Evolutionary conservation across 1,284 basidiomycete genomes (phyloP), one percentile per base, ranked within the genome.

Genomic region (Ustilago lituana): DNA sequence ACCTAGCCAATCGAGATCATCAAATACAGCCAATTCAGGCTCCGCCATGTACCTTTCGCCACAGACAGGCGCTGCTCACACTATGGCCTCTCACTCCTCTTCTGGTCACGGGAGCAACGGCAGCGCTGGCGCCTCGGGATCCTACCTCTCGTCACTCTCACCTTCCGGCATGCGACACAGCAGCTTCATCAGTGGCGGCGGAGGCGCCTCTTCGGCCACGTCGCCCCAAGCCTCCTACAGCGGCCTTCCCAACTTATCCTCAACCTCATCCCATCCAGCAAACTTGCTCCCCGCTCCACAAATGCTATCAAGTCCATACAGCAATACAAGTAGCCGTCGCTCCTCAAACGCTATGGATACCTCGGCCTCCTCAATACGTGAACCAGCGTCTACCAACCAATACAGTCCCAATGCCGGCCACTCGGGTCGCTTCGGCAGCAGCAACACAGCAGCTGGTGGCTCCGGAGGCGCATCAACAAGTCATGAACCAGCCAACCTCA

Each of bases 271-370:
- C 2, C 65, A 63, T 35, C 59, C 66, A 20, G 47, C 46, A 31
- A 61, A 50, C 31, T 54, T 70, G 20, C 31, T 65, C 5, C 57
- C 67, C 7, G 60, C 58, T 32, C 56, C 66, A 14, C 66, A 69
- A 45, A 64, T 69, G 52, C 60, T 64, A 10, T 32, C 56, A 10
- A 60, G 60, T 27, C 38, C 60, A 5, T 64, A 64, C 61, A 64
- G 57, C 53, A 65, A 54, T 36, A 29, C 32, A 24, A 50, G 59
- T 46, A 71, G 62, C 40, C 68, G 62, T 5, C 68, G 62, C 31
- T 71, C 68, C 4, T 66, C 68, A 20, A 69, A 69, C 22, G 62
- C 68, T 17, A 71, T 71, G 66, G 66, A 69, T 45, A 69, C 59
- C 9, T 71, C 62, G 15, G 51, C 47, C 40, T 66, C 68, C 9